phyloP scores from a whole-genome alignment of 2,329 filamentous ascomycete species.

The Periconia digitata region DNA sequence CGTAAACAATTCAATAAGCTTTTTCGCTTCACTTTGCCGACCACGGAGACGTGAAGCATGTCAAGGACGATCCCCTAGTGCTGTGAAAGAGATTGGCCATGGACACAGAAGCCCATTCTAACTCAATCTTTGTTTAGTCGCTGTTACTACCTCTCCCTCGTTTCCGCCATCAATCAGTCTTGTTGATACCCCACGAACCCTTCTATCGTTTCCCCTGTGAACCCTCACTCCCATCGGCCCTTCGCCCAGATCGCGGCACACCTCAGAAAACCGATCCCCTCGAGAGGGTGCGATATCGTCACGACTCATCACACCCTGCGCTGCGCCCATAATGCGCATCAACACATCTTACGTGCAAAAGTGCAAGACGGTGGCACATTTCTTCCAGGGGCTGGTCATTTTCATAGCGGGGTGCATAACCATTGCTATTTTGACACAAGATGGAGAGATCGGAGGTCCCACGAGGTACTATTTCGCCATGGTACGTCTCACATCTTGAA shows the following conservation, averaged over 20 bases:
- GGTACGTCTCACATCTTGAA: slow-evolving; percentile 47
- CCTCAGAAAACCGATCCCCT: not conserved
- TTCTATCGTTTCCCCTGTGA: not conserved
- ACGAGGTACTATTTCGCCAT: slow-evolving; percentile 60
- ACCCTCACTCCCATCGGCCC: not conserved
- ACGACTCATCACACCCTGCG: not conserved
- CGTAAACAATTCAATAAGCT: not conserved
- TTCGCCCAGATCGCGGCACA: not conserved
- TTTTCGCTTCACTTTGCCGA: not conserved
- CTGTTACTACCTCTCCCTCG: not conserved
- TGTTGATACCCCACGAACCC: not conserved
- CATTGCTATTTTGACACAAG: slow-evolving; percentile 60
- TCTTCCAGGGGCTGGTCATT: slow-evolving; percentile 56
- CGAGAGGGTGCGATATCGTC: not conserved
- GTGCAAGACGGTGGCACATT: slow-evolving; percentile 59
- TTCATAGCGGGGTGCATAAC: slow-evolving; percentile 61
- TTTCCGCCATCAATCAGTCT: not conserved
- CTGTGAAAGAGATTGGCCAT: not conserved
- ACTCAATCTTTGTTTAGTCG: not conserved
- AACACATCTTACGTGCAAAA: slow-evolving; percentile 53
- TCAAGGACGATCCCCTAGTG: not conserved
- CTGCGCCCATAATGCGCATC: slow-evolving; percentile 42
- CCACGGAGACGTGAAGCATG: not conserved
- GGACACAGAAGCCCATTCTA: not conserved
- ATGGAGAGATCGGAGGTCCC: slow-evolving; percentile 55